Conservation (phyloP, 768 basidiomycete species). For the Mycena epipterygia region DNA sequence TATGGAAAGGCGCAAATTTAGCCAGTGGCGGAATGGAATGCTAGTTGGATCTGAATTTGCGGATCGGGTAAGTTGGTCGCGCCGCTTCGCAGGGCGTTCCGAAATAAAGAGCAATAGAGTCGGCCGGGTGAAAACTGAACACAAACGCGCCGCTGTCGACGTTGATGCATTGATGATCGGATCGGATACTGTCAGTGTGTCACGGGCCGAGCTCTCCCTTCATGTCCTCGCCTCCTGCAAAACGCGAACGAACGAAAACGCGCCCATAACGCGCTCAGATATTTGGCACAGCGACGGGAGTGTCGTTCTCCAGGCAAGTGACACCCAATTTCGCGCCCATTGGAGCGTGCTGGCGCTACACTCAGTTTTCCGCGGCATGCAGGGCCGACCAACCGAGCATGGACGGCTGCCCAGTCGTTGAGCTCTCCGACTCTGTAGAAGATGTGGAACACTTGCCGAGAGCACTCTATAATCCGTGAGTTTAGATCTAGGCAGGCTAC, state of each 20-base stretch:
- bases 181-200: no score
- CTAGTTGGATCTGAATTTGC: no score
- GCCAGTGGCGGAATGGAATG: background rate
- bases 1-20: no score
- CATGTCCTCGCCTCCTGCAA: conserved; percentile 3
- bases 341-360: conserved; percentile 37
- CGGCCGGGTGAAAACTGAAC: no score
- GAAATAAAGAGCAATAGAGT: no score
- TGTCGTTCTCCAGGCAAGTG: background rate
- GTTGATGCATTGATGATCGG: no score
- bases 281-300: conserved; percentile 3
- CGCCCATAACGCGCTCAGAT: background rate
- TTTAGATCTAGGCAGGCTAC: background rate
- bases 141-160: no score
- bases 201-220: no score
- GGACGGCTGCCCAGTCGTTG: conserved; percentile 19
- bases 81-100: no score
- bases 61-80: no score
- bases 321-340: conserved; percentile 1
- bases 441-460: conserved; percentile 3
- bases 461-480: conserved; percentile 19
- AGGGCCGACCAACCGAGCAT: conserved; percentile 12
- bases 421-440: background rate
- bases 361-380: conserved; percentile 44
- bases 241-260: background rate